Percentiles rank a stretch among this genome's conserved stretches.
Evolutionary conservation across 257 asterid genomes (phyloP).

Genomic region (Capsicum rhomboideum): DNA sequence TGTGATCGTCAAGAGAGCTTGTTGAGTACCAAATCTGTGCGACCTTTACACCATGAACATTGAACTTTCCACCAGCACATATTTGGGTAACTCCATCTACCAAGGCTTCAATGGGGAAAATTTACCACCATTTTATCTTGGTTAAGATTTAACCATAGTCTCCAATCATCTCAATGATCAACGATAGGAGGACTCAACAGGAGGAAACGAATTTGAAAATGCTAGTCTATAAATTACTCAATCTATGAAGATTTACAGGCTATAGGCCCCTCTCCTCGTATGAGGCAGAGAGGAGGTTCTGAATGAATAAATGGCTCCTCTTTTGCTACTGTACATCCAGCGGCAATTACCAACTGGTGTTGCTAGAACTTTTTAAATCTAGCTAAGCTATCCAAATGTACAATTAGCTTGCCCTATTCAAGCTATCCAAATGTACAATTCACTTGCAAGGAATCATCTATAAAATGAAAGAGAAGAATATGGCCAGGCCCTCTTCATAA

Average conservation of each 20-base stretch:
- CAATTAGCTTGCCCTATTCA: not conserved
- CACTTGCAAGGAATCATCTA: not conserved
- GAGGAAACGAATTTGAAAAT: not conserved
- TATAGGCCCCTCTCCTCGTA: not conserved
- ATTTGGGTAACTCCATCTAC: too few relatives aligned
- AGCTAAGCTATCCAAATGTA: not conserved
- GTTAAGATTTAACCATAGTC: not conserved
- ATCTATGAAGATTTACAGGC: not conserved
- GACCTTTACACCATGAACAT: too few relatives aligned
- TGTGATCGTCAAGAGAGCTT: too few relatives aligned
- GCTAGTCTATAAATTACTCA: not conserved
- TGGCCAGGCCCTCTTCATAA: not conserved
- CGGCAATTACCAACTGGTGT: not conserved
- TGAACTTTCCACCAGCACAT: too few relatives aligned
- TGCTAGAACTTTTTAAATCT: not conserved
- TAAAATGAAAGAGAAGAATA: not conserved
- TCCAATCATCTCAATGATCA: not conserved
- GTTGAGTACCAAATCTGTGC: too few relatives aligned
- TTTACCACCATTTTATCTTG: not conserved
- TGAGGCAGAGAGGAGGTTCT: not conserved
- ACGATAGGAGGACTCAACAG: not conserved
- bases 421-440: slow-evolving; percentile 1
- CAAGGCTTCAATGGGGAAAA: not conserved
- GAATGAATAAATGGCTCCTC: not conserved
- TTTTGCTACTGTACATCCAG: not conserved